A percentile compares a stretch with the other conserved stretches of the same genome.
These are phyloP conservation scores for Vanrija humicola DNA, from an alignment of 1,284 basidiomycete species.

Conservation along the genomic window DNA sequence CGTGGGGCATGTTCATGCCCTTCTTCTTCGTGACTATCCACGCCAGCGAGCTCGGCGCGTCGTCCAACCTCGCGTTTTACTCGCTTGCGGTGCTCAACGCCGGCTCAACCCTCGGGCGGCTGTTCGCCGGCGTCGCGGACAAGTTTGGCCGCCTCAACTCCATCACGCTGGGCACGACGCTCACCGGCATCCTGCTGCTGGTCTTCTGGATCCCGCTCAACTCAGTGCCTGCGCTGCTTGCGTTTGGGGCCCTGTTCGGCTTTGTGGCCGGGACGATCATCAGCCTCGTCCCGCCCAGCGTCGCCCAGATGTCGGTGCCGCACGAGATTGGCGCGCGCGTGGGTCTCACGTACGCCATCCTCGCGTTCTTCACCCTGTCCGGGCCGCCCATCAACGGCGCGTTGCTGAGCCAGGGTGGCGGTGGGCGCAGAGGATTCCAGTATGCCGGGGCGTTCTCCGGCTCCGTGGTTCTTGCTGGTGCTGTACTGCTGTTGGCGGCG, in stretches of 20 bases:
- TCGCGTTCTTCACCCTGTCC: conserved; percentile 34
- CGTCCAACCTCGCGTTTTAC: conserved; percentile 24
- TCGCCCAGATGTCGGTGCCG: conserved; percentile 23
- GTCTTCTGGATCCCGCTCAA: conserved; percentile 26
- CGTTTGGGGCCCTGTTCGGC: conserved; percentile 41
- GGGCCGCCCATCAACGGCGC: conserved; percentile 46
- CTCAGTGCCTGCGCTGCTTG: conserved; percentile 28
- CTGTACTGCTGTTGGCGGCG: neutral
- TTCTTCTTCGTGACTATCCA: conserved; percentile 36
- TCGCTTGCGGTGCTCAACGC: conserved; percentile 36
- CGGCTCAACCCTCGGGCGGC: conserved; percentile 26
- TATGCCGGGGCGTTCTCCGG: conserved; percentile 7
- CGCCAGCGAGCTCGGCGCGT: conserved; percentile 30
- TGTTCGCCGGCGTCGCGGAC: conserved; percentile 11
- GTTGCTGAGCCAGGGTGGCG: conserved; percentile 23
- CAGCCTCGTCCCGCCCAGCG: conserved; percentile 25
- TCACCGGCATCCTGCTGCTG: conserved; percentile 19
- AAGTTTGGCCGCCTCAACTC: conserved; percentile 29
- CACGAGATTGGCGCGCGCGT: conserved; percentile 31
- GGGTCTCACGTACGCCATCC: conserved; percentile 23
- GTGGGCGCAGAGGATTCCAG: neutral
- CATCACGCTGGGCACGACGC: conserved; percentile 24
- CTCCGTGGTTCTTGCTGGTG: neutral
- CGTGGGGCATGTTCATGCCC: conserved; percentile 33
- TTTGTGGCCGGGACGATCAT: conserved; percentile 30